phyloP scores from a whole-genome alignment of 139 green algal genomes.

The Tetraselmis chui region DNA sequence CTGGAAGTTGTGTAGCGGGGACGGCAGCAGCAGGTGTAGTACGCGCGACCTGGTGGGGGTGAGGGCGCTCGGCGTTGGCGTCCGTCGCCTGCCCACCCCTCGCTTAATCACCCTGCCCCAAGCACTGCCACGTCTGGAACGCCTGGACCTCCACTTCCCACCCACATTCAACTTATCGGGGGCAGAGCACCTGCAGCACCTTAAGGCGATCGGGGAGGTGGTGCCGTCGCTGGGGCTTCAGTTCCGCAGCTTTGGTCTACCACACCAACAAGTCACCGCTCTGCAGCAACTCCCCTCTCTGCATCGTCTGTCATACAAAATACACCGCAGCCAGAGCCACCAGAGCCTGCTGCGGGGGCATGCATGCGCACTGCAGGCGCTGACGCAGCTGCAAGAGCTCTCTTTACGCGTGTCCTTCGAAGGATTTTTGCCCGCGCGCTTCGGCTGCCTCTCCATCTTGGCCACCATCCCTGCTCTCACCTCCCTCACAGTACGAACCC shows the following conservation, averaged over 20 bases:
- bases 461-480: not conserved
- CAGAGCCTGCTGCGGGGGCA: not conserved
- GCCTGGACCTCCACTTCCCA: not conserved
- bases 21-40: not conserved
- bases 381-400: not conserved
- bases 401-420: not conserved
- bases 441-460: not conserved
- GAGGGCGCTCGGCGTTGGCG: not conserved
- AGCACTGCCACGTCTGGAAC: not conserved
- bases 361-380: not conserved
- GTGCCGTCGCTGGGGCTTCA: not conserved
- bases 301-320: not conserved
- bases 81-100: not conserved
- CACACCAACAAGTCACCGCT: not conserved
- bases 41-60: not conserved
- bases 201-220: not conserved
- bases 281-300: not conserved
- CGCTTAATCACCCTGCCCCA: not conserved
- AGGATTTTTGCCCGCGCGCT: not conserved
- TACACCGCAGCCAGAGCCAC: not conserved
- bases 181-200: not conserved
- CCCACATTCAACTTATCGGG: not conserved
- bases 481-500: not conserved
- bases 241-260: not conserved
- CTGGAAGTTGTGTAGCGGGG: not conserved